phyloP scores from a whole-genome alignment of 768 basidiomycete genomes.

The Tricholoma furcatifolium region DNA sequence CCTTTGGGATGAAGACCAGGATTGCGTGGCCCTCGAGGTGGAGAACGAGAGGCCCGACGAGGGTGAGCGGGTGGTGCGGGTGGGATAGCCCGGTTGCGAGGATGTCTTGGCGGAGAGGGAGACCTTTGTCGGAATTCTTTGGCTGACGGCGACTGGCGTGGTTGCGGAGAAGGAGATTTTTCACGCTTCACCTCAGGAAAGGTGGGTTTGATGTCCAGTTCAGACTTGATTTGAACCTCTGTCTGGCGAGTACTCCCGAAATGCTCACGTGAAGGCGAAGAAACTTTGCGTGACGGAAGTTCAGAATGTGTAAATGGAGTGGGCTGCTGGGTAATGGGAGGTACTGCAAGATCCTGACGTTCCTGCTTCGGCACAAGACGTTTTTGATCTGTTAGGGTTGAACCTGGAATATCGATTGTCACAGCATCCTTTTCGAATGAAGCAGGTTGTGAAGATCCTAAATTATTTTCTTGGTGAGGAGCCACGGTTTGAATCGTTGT shows the following conservation, averaged over 20 bases:
- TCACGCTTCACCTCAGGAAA: constrained; percentile 1
- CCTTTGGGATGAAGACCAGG: constrained; percentile 15
- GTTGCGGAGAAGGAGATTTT: constrained; percentile 6
- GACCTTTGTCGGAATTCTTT: constrained; percentile 10
- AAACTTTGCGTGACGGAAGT: neutral
- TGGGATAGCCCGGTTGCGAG: constrained; percentile 16
- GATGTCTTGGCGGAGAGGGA: constrained; percentile 24
- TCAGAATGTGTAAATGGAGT: too few species aligned
- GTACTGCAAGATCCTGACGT: too few species aligned
- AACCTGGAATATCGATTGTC: neutral
- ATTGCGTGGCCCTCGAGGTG: constrained; percentile 39
- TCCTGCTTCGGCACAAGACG: neutral
- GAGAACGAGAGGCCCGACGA: constrained; percentile 29
- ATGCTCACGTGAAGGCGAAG: constrained; percentile 3
- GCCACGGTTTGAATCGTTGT: neutral
- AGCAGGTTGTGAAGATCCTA: neutral
- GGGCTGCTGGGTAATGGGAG: too few species aligned
- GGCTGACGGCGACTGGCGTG: too few species aligned
- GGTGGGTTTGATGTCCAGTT: neutral
- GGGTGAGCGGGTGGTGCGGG: constrained; percentile 15
- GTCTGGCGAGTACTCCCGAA: neutral
- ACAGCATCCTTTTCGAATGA: neutral
- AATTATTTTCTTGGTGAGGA: neutral
- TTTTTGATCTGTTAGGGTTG: neutral
- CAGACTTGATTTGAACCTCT: constrained; percentile 14